Evolutionary conservation across 345 rosid species (phyloP), one percentile per base, ranked within the genome.

Genomic region (Draba incana): DNA sequence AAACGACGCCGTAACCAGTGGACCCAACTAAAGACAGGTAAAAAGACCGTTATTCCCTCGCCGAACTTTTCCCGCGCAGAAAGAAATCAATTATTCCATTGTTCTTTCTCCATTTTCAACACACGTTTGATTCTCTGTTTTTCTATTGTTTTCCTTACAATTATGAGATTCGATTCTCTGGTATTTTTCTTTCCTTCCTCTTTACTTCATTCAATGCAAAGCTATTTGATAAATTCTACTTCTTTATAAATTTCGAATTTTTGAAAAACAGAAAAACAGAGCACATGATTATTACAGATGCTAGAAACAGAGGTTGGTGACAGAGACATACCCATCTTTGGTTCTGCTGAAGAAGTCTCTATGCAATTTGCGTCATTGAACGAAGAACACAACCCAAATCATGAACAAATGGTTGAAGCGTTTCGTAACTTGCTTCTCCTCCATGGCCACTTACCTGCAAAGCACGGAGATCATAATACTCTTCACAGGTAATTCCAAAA

Each of bases 351-450:
- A 71, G 14, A 10, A 71, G 56, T 20, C 11, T 33, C 68, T 0
- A 52, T 53, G 20, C 59, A 20, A 0, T 20, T 20, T 20, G 20
- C 20, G 1, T 20, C 33, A 11, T 42, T 41, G 3, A 2, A 3
- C 15, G 56, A 61, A 1, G 69, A 39, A 23, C 51, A 52, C 1
- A 10, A 0, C 16, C 23, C 63, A 24, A 35, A 35, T 13, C 27
- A 54, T 25, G 69, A 54, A 45, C 41, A 71, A 9, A 63, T 63
- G 8, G 64, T 63, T 27, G 64, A 71, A 71, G 69, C 75, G 15
- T 71, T 71, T 63, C 69, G 57, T 54, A 62, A 71, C 12, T 62
- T 71, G 62, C 63, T 71, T 62, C 69, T 71, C 41, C 75, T 53
- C 62, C 69, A 71, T 46, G 69, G 62, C 7, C 31, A 71, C 1